These are phyloP conservation scores for Calonectria montana DNA, from an alignment of 2,329 filamentous ascomycete species.

Conservation along the genomic window DNA sequence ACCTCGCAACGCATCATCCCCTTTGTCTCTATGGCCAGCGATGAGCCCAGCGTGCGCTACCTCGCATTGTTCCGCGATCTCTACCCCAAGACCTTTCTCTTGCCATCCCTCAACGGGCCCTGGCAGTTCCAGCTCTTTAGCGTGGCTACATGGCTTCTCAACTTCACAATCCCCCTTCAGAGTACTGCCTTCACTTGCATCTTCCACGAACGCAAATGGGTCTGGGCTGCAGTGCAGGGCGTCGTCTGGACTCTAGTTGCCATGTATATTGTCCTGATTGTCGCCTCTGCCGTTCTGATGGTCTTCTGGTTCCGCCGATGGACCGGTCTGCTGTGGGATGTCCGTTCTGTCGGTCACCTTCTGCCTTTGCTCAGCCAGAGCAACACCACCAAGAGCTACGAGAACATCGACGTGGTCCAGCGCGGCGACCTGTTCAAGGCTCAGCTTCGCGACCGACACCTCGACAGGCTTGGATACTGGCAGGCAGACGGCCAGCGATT, in stretches of 20 bases:
- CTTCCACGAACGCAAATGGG: slow-evolving; percentile 71
- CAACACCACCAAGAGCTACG: slow-evolving; percentile 80
- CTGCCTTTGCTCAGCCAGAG: slow-evolving; percentile 82
- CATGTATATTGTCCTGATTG: slow-evolving; percentile 76
- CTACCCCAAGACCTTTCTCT: slow-evolving; percentile 76
- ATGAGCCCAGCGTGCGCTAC: slow-evolving; percentile 67
- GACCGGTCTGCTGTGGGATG: slow-evolving; percentile 88
- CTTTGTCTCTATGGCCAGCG: slow-evolving; percentile 80
- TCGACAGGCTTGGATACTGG: slow-evolving; percentile 89
- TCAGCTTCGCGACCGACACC: slow-evolving; percentile 65
- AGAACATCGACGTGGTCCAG: slow-evolving; percentile 69
- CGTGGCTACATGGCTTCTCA: slow-evolving; percentile 79
- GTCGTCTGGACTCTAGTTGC: slow-evolving; percentile 82
- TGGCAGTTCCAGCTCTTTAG: slow-evolving; percentile 74
- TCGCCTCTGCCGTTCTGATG: slow-evolving; percentile 65
- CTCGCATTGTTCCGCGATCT: slow-evolving; percentile 76
- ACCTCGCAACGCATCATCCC: slow-evolving; percentile 83
- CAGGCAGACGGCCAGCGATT: slow-evolving; percentile 70
- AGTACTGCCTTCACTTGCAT: slow-evolving; percentile 79
- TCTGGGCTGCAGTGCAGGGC: slow-evolving; percentile 82
- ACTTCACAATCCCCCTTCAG: slow-evolving; percentile 84
- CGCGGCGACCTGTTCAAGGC: slow-evolving; percentile 63
- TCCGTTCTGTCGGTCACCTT: slow-evolving; percentile 83
- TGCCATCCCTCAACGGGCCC: slow-evolving; percentile 70
- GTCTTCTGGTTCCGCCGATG: slow-evolving; percentile 72